These are phyloP conservation scores for Bromus sterilis DNA, from an alignment of 176 grass and related monocot genomes.

Conservation along the genomic window DNA sequence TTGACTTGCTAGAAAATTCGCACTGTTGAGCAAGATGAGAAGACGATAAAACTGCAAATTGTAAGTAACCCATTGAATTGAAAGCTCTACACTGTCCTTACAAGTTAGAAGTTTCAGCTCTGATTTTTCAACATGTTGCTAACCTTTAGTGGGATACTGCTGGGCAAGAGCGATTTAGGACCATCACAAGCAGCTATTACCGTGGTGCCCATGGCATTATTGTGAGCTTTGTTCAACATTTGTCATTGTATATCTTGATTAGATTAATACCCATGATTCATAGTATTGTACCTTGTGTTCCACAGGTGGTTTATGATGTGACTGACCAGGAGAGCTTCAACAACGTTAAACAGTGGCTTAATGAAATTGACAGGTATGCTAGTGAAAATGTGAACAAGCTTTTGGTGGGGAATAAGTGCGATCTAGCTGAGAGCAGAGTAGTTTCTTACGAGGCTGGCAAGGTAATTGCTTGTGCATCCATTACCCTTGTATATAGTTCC, in stretches of 20 bases:
- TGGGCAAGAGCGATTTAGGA: constrained; percentile 72
- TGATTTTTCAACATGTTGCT: not conserved
- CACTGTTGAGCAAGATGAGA: constrained; percentile 74
- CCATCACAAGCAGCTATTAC: constrained; percentile 76
- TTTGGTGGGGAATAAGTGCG: constrained; percentile 67
- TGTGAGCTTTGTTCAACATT: constrained; percentile 21
- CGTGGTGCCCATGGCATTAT: constrained; percentile 73
- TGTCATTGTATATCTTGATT: not conserved
- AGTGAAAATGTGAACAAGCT: constrained; percentile 80
- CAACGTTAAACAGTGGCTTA: constrained; percentile 74
- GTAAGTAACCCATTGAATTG: constrained; percentile 25
- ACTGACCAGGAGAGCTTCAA: constrained; percentile 76
- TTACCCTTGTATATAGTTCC: not conserved
- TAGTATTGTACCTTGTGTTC: not conserved
- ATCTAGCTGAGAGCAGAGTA: constrained; percentile 46
- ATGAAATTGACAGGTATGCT: constrained; percentile 67
- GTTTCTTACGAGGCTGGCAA: constrained; percentile 60
- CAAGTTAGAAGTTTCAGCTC: not conserved
- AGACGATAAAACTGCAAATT: constrained; percentile 84
- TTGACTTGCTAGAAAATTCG: constrained; percentile 61
- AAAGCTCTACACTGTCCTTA: not conserved
- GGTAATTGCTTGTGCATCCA: constrained; percentile 24
- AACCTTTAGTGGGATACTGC: constrained; percentile 68
- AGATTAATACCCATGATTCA: not conserved
- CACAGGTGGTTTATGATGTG: constrained; percentile 70